A percentile compares a stretch with the other conserved stretches of the same genome.
These are phyloP conservation scores for Gaeumannomyces tritici DNA, from an alignment of 2,329 filamentous ascomycete species.

Conservation along the genomic window DNA sequence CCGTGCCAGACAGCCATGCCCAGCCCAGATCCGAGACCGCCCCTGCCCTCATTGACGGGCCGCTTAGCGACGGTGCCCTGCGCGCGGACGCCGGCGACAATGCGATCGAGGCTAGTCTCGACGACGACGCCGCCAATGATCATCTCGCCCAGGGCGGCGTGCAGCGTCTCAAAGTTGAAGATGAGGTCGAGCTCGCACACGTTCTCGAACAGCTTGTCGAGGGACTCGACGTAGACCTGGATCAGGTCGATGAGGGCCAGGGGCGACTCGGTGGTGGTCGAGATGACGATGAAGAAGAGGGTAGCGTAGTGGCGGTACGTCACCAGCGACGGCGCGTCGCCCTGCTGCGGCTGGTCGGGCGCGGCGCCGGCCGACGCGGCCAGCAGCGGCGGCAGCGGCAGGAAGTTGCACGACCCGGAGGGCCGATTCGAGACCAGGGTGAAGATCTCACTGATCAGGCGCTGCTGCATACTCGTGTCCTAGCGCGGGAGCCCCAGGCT, in stretches of 20 bases:
- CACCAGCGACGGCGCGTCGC: constrained; percentile 87
- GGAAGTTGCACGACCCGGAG: constrained; percentile 91
- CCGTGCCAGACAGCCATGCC: constrained; percentile 47
- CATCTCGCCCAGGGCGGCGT: constrained; percentile 87
- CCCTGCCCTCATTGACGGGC: constrained; percentile 61
- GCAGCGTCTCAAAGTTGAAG: constrained; percentile 96
- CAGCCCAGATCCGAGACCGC: constrained; percentile 34
- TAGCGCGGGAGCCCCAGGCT: constrained; percentile 24
- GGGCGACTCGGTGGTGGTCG: constrained; percentile 89
- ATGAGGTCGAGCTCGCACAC: constrained; percentile 97
- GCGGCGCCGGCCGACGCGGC: constrained; percentile 54
- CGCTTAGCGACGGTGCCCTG: constrained; percentile 72
- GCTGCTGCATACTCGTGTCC: constrained; percentile 97
- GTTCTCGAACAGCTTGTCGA: constrained; percentile 94
- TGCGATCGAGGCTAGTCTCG: constrained; percentile 81
- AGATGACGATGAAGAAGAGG: constrained; percentile 97
- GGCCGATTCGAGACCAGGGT: constrained; percentile 87
- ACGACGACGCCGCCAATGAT: constrained; percentile 91
- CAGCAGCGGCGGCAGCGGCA: constrained; percentile 64
- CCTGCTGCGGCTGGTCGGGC: constrained; percentile 51
- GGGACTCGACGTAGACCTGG: constrained; percentile 93
- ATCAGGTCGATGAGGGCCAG: constrained; percentile 93
- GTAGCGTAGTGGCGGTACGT: constrained; percentile 98
- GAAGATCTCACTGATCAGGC: constrained; percentile 95
- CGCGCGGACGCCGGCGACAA: constrained; percentile 72